Conservation (phyloP, 805 yeast genomes). For the Sungouiella blattae region DNA sequence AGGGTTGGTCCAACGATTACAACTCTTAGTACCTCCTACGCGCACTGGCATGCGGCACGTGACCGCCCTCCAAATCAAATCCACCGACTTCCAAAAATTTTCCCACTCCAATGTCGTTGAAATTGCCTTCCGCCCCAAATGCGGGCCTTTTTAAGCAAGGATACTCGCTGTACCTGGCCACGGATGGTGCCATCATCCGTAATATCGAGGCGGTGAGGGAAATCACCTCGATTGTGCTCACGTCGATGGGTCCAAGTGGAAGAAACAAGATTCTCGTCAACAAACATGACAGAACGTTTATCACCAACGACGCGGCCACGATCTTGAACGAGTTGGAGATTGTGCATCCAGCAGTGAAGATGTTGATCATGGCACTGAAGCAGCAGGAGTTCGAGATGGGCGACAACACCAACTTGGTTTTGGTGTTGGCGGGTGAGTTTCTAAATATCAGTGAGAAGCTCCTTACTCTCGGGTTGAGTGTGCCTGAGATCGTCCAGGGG, state of each 20-base stretch:
- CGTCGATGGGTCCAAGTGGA: slow-evolving; percentile 97
- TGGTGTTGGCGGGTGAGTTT: slow-evolving; percentile 90
- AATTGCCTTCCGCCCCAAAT: slow-evolving; percentile 89
- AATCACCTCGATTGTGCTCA: slow-evolving; percentile 83
- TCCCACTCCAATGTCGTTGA: slow-evolving; percentile 63
- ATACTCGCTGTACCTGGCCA: slow-evolving; percentile 77
- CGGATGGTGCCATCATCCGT: slow-evolving; percentile 91
- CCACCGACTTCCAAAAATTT: slow-evolving; percentile 1
- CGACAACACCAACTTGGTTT: slow-evolving; percentile 88
- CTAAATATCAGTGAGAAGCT: slow-evolving; percentile 83
- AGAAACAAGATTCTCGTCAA: slow-evolving; percentile 94
- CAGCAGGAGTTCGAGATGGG: slow-evolving; percentile 98
- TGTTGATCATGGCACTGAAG: slow-evolving; percentile 92
- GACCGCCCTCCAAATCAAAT: no score
- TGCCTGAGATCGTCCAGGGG: slow-evolving; percentile 92
- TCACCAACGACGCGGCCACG: slow-evolving; percentile 98
- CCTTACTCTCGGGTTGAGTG: slow-evolving; percentile 78
- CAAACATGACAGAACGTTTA: slow-evolving; percentile 76
- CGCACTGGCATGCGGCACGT: no score
- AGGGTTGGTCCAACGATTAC: no score
- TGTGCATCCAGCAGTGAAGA: slow-evolving; percentile 95
- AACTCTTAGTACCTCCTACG: no score
- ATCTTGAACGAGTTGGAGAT: slow-evolving; percentile 90
- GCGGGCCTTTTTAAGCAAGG: slow-evolving; percentile 95
- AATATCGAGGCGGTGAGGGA: slow-evolving; percentile 95